Evolutionary conservation across 352 stramenopile genomes (phyloP), one percentile per base, ranked within the genome.

Genomic region (Pythium utonaiense): DNA sequence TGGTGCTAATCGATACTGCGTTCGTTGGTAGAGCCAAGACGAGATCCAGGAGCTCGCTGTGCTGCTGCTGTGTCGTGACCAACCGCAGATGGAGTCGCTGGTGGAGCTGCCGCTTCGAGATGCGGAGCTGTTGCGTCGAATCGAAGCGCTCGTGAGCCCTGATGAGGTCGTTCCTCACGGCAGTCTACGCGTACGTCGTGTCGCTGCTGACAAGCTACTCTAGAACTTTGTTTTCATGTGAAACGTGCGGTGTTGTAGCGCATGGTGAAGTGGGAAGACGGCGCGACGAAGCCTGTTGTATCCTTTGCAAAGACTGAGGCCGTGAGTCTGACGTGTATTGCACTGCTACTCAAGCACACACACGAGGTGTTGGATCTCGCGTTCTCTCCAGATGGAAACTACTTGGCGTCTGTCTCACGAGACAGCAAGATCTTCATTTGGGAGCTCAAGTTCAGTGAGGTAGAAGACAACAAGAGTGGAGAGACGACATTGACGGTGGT

Each of bases 351-450:
- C 10, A 72, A 73, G 25, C 79, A 88, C 57, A 77, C 59, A 8
- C 70, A 67, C 27, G 79, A 91, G 33, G 77, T 93, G n/a, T 74
- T 73, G 57, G 76, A 89, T 36, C 47, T 96, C 14, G 68, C 72
- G 4, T 97, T 96, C 53, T 91, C 86, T 6, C 87, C 88, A 0
- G 62, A 94, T 58, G 89, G 88, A 25, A 55, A 75, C 13, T 76
- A 82, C 30, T 64, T 97, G 55, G 87, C 88, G 17, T 95, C 86
- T 1, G 81, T 82, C 4, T 89, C 81, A 6, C 86, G 85, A 19
- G 83, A 95, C 33, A 86, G 81, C 1, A 80, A 74, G 12, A 77
- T 96, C 13, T 65, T 97, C 10, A 61, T 96, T 12, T 96, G 85
- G 80, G 60, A 78, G 30, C 57, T 90, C 10, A 57, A 50, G 12